phyloP scores from a whole-genome alignment of 257 asterid species.

The Euphrasia confusa region DNA sequence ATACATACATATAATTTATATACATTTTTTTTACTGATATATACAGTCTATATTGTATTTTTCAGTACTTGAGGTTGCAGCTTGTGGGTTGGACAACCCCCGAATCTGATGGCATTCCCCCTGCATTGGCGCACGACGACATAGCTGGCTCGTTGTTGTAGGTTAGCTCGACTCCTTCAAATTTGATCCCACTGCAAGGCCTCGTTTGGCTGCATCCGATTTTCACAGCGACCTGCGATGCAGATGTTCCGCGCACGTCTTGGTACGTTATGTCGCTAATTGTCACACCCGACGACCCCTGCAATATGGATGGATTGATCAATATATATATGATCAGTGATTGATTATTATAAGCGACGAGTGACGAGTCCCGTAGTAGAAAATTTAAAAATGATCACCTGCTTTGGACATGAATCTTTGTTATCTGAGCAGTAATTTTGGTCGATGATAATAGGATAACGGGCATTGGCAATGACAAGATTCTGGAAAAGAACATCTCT shows the following conservation, averaged over 20 bases:
- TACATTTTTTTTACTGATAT: too few species aligned
- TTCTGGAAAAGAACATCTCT: constrained; percentile 41
- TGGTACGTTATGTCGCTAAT: constrained; percentile 27
- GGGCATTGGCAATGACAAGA: constrained; percentile 34
- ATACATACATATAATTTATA: too few species aligned
- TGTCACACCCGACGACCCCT: constrained; percentile 33
- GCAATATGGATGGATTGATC: not conserved
- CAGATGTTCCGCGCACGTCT: constrained; percentile 39
- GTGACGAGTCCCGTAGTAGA: too few species aligned
- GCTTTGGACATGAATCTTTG: constrained; percentile 32
- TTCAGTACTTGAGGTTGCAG: too few species aligned
- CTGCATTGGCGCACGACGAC: constrained; percentile 21
- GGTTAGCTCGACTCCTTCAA: constrained; percentile 23
- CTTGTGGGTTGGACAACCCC: too few species aligned
- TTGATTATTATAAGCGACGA: not conserved
- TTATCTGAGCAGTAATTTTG: constrained; percentile 55
- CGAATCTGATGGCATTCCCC: not conserved
- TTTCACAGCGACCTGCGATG: constrained; percentile 23
- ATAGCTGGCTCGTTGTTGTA: constrained; percentile 21
- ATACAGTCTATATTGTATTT: too few species aligned
- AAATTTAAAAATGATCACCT: constrained; percentile 31
- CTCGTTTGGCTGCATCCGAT: constrained; percentile 25
- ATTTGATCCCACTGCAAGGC: constrained; percentile 24
- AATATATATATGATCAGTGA: too few species aligned
- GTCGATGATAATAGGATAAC: constrained; percentile 51